Evolutionary conservation across 208 protist genomes (phyloP).

Genomic region (Leishmania guyanensis): DNA sequence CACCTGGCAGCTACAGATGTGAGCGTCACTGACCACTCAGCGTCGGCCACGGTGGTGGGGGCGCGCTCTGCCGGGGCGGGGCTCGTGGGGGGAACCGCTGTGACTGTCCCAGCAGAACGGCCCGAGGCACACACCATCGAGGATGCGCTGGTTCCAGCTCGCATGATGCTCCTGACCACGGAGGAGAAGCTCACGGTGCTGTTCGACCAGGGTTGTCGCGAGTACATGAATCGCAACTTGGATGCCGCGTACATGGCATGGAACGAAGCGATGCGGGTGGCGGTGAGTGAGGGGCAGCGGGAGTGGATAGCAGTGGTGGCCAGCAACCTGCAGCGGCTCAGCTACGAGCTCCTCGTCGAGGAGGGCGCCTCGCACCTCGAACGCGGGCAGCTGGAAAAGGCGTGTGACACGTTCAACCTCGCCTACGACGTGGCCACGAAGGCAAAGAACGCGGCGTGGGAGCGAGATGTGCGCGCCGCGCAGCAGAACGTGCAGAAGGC

Average conservation of each 20-base stretch:
- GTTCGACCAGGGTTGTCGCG: slow-evolving; percentile 83
- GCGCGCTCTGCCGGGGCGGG: neutral
- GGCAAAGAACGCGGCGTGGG: slow-evolving; percentile 88
- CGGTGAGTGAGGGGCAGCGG: slow-evolving; percentile 77
- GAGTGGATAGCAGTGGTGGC: slow-evolving; percentile 91
- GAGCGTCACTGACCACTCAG: neutral
- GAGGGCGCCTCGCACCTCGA: slow-evolving; percentile 77
- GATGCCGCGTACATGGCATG: slow-evolving; percentile 90
- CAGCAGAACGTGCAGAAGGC: slow-evolving; percentile 79
- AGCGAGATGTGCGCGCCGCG: slow-evolving; percentile 72
- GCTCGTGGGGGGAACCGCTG: neutral
- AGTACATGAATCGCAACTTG: slow-evolving; percentile 73
- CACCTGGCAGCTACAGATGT: neutral
- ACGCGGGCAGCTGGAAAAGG: slow-evolving; percentile 72
- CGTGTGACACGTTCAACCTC: slow-evolving; percentile 63
- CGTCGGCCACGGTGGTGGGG: neutral
- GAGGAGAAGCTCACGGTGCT: slow-evolving; percentile 79
- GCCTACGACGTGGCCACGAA: slow-evolving; percentile 80
- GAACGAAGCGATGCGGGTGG: slow-evolving; percentile 88
- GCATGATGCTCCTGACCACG: slow-evolving; percentile 34
- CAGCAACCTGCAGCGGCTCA: slow-evolving; percentile 90
- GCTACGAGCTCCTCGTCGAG: slow-evolving; percentile 88
- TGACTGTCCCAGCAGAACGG: neutral
- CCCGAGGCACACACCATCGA: slow-evolving; percentile 28
- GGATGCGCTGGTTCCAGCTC: slow-evolving; percentile 27